Evolutionary conservation across 2,329 filamentous ascomycete genomes (phyloP), one percentile per base, ranked within the genome.

Genomic region (Aspergillus calidoustus): DNA sequence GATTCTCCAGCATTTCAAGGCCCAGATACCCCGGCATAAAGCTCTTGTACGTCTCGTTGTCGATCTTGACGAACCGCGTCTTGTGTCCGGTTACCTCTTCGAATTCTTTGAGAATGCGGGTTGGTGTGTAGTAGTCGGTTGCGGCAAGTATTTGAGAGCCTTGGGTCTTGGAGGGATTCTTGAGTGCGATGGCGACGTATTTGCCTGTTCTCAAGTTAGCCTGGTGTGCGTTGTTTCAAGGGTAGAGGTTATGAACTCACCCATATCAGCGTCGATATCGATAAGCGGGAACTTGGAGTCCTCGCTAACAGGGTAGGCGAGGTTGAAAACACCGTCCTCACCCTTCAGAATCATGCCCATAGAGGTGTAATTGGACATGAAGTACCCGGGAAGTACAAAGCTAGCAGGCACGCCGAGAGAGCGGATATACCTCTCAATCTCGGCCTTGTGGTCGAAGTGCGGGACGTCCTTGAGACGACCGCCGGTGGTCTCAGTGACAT

Each of bases 1-100:
- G 81, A 61, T 85, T 87, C 72, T 87, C 80, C 43, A 82, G 72
- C 70, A 86, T 61, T 69, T 87, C 84, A 58, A 82, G 34, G 66
- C 76, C 69, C 1, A 68, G 48, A 4, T 59, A 58, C 3, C 61
- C 19, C 2, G 68, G 67, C 7, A 74, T 50, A 7, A 66, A 66
- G 2, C 64, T 64, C 49, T 69, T 72, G 53, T 72, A 76, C 11
- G 66, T 55, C 17, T 72, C 67, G n/a, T 64, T 34, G 22, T 65
- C 55, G 11, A 74, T 38, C 60, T 69, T 65, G 2, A 69, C 41
- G 22, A 66, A 72, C 5, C 63, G 60, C 4, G 73, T 67, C 28
- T 72, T 69, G 66, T 82, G 77, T 0, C 82, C 80, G 0, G 76
- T 77, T 3, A 77, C 75, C 57, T 73, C 74, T 5, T 70, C 72